Conservation (phyloP, 352 stramenopile species). For the Globisporangium nunn region DNA sequence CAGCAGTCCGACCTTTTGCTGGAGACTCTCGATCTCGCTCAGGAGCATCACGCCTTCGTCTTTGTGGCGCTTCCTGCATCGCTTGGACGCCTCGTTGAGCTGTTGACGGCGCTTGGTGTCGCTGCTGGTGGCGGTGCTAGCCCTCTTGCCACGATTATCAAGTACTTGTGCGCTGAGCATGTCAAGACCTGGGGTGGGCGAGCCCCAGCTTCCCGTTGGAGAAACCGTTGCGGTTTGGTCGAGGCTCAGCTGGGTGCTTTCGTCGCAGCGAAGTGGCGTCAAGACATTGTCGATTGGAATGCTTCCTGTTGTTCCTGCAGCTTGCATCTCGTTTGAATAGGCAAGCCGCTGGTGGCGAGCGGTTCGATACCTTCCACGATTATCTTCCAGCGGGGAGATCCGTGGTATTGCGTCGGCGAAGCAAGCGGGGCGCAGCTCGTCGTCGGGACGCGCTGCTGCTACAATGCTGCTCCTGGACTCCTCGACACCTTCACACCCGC, state of each 20-base stretch:
- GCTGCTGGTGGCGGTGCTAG: not conserved
- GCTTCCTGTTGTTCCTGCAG: too few species aligned
- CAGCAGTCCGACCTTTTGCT: not conserved
- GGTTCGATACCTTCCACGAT: too few species aligned
- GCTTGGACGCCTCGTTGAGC: conserved; percentile 17
- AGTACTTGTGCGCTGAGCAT: not conserved
- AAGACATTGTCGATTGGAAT: too few species aligned
- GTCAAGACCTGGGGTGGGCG: not conserved
- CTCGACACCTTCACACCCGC: not conserved
- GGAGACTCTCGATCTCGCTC: conserved; percentile 16
- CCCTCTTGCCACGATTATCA: not conserved
- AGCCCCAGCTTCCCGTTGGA: not conserved
- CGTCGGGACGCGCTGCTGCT: not conserved
- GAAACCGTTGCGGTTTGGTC: not conserved
- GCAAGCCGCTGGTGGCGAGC: too few species aligned
- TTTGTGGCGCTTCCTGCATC: conserved; percentile 44
- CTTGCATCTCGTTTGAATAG: too few species aligned
- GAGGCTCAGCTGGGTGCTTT: too few species aligned
- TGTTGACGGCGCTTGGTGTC: conserved; percentile 1
- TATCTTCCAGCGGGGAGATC: not conserved
- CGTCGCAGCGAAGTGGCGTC: too few species aligned
- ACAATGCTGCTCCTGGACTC: not conserved
- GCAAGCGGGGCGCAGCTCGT: too few species aligned
- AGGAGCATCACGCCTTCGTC: conserved; percentile 27
- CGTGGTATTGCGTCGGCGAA: too few species aligned